Conservation (phyloP, 2,329 filamentous ascomycete species). For the Exophiala oligosperma region DNA sequence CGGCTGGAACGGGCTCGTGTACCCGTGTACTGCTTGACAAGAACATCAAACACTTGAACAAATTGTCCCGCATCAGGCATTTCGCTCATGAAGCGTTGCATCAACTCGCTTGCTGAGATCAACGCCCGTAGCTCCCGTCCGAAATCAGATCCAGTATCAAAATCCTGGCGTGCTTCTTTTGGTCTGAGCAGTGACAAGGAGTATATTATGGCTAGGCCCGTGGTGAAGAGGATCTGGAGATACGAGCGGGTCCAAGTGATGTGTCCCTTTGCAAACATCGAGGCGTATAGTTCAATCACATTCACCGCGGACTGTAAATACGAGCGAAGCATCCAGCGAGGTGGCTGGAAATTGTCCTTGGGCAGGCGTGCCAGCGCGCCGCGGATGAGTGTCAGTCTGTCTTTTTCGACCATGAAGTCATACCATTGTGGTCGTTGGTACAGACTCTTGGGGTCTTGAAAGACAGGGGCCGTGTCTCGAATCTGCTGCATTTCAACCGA, state of each 20-base stretch:
- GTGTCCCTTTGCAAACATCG: slow-evolving; percentile 35
- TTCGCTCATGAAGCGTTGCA: slow-evolving; percentile 3
- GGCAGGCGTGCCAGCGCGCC: slow-evolving; percentile 44
- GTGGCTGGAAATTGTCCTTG: slow-evolving; percentile 35
- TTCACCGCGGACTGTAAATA: slow-evolving; percentile 39
- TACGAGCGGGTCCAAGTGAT: slow-evolving; percentile 38
- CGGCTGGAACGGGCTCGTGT: slow-evolving; percentile 7
- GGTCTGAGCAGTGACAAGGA: slow-evolving; percentile 4
- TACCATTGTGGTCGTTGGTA: slow-evolving; percentile 49
- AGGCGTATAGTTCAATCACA: slow-evolving; percentile 43
- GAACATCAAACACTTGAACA: slow-evolving; percentile 3
- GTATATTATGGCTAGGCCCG: slow-evolving; percentile 42
- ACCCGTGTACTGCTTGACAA: slow-evolving; percentile 5
- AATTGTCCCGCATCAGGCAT: slow-evolving; percentile 8
- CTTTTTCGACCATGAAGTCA: slow-evolving; percentile 44
- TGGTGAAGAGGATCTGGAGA: slow-evolving; percentile 50
- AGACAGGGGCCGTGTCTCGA: slow-evolving; percentile 37
- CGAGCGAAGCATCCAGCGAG: slow-evolving; percentile 34
- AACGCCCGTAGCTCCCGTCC: background rate
- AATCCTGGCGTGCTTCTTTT: background rate
- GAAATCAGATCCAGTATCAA: background rate
- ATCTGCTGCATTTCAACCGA: slow-evolving; percentile 39
- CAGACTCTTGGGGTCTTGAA: slow-evolving; percentile 37
- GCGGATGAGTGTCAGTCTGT: slow-evolving; percentile 43
- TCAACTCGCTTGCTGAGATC: background rate